Evolutionary conservation across 139 green algal species (phyloP).

Genomic region (Bryopsis sp.): DNA sequence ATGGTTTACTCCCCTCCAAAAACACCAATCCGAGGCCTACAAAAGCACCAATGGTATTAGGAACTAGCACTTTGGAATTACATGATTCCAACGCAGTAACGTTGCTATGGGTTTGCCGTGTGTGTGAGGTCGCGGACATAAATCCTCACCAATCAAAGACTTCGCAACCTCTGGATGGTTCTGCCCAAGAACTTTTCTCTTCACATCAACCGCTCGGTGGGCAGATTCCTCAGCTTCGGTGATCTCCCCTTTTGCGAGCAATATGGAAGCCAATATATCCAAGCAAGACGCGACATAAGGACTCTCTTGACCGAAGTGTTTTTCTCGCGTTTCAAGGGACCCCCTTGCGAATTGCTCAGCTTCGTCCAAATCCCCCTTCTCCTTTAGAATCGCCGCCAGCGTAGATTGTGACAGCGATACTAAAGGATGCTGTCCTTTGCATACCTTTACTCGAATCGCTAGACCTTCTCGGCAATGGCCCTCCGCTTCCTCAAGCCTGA

Average conservation of each 20-base stretch:
- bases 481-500: slow-evolving; percentile 5
- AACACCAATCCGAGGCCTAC: no score
- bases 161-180: slow-evolving; percentile 12
- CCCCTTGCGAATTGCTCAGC: neutral
- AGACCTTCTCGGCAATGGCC: neutral
- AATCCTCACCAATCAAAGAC: slow-evolving; percentile 10
- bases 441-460: neutral
- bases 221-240: slow-evolving; percentile 2
- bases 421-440: neutral
- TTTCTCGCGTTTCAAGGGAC: neutral
- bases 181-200: slow-evolving; percentile 3
- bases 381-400: slow-evolving; percentile 4
- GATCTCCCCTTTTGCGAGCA: neutral
- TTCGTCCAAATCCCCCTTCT: neutral
- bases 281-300: neutral
- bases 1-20: no score
- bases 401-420: neutral
- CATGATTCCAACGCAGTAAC: no score
- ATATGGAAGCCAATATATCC: slow-evolving; percentile 2
- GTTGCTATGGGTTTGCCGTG: no score
- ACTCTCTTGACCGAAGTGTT: slow-evolving; percentile 14
- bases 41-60: no score
- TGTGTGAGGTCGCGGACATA: no score
- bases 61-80: no score
- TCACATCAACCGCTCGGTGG: neutral